Base-by-base conservation (phyloP, 305 asterid species). In the Euphrasia arctica region DNA sequence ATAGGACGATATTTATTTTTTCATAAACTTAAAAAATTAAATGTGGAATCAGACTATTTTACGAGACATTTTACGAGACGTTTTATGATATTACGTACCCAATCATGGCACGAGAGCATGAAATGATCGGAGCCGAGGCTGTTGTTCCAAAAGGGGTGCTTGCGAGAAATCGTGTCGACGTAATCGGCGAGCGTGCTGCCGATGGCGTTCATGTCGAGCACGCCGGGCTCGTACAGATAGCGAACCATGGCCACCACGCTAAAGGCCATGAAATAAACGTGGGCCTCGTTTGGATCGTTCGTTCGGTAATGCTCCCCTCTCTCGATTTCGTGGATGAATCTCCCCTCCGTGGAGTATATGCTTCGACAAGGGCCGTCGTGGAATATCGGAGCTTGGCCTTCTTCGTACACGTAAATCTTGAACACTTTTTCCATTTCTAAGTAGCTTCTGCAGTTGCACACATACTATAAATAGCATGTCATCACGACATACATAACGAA, bases 91-190 rank as follows among this genome's bases (percentile, higher is more conserved):
- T 18, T 36, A 36, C 79, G 29, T 67, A 89, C 96, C 95, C 96
- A 89, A 42, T 89, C 95, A 49, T 89, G 96, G 36, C 95, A 89
- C n/a, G 96, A 86, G 31, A 89, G 77, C 96, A 89, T 86, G 82
- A 86, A 79, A 64, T 89, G 96, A 73, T 89, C 92, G 13, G 88
- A 83, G 1, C 96, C 96, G 15, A 70, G 83, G 50, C 81, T 86
- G 36, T 65, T 73, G 55, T 89, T 89, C 96, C 96, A 89, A 54
- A 78, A 86, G 43, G 87, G 86, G 66, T 89, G 83, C 28, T 71
- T 80, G 22, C 54, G 62, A n/a, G 96, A 62, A 11, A 89, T 74
- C 4, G 77, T 75, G 57, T 72, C 36, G n/a, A 89, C 75, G 58
- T 86, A 89, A 54, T 89, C 96, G 0, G 80, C 81, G 14, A 89